Base-by-base conservation (phyloP, 805 yeast genomes). In the Kuraishia cidri region DNA sequence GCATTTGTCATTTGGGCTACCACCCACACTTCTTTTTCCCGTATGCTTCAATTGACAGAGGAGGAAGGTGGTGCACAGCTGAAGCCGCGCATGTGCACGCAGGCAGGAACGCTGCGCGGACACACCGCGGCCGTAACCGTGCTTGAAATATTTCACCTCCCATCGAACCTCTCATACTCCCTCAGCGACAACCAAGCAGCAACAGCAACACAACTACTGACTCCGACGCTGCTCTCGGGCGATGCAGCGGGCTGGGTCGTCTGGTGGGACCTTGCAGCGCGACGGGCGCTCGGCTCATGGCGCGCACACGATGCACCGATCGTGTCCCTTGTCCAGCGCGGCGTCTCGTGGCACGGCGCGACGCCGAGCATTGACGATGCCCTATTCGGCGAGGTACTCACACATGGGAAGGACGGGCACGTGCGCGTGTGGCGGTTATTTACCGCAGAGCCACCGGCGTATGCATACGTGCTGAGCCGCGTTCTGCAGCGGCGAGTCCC, bases 321-420 rank as follows among this genome's bases (percentile, higher is more conserved):
- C 1, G 44, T 81, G 16, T 62, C 79, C 1, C 46, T 80, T 2
- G 52, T 57, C 34, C 76, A 69, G 36, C 37, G 62, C 14, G 71
- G 71, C 0, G 10, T 64, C 5, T 6, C 27, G 4, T 58, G 65
- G 65, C 27, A 22, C 5, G 5, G 5, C 19, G 43, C 32, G 33
- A 30, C 29, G 30, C 3, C 33, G 44, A 30, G 5, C 12, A n/a
- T 10, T 15, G 18, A 26, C 5, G 29, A 16, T 6, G 2, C 52
- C 60, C 2, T 15, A n/a, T 59, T 46, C 47, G 70, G 74, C n/a
- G 45, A 54, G 15, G 36, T 80, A 1, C 37, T 77, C 15, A 75
- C 82, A 3, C 92, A 83, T 47, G 79, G 79, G 1, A 62, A 83
- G 35, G 94, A 83, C 50, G 73, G 79, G 16, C 62, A 54, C 24